Conservation (phyloP, 73 alveolate species). For the Symbiodinium pilosum region DNA sequence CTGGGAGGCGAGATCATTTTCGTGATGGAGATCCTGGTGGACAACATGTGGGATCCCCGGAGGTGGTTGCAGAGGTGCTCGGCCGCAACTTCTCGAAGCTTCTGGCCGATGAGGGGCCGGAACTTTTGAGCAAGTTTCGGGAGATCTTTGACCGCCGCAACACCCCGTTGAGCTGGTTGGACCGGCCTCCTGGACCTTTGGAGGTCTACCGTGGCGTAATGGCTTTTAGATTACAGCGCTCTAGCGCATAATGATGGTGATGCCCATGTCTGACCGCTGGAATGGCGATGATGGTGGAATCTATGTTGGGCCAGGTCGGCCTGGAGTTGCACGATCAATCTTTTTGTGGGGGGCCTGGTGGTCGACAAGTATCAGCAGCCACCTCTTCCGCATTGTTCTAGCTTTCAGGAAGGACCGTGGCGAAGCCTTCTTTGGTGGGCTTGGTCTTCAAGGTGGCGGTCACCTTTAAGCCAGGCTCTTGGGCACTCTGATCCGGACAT, state of each 20-base stretch:
- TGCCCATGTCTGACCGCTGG: background rate
- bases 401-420: background rate
- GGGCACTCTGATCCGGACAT: background rate
- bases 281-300: slow-evolving; percentile 14
- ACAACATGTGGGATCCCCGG: background rate
- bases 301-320: background rate
- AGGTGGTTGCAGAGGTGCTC: background rate
- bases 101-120: background rate
- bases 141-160: background rate
- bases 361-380: background rate
- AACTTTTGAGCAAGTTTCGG: no score
- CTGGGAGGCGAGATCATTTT: background rate
- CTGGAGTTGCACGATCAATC: background rate
- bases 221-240: background rate
- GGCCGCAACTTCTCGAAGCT: background rate
- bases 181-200: background rate
- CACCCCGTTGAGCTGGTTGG: background rate
- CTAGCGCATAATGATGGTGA: no score
- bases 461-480: background rate
- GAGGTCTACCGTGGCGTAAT: background rate
- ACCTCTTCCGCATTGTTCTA: background rate
- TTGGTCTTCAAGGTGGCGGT: slow-evolving; percentile 14
- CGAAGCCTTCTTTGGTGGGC: background rate
- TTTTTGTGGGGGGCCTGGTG: background rate
- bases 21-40: background rate